Evolutionary conservation across 169 alveolate genomes (phyloP), one percentile per base, ranked within the genome.

Genomic region (Plasmodium knowlesi): DNA sequence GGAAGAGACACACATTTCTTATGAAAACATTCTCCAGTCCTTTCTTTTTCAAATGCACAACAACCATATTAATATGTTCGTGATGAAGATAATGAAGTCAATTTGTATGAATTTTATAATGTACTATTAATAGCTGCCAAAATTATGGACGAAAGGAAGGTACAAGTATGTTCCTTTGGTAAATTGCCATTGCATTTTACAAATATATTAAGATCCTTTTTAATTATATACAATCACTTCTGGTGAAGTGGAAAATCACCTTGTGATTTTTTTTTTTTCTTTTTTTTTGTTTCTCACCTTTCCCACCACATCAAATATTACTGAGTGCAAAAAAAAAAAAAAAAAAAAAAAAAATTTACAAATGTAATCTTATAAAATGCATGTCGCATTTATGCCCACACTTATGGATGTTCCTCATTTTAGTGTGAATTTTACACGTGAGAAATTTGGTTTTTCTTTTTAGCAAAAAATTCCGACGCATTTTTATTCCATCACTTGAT

Each of bases 131-230:
- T 88, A n/a, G 22, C 70, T 57, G 50, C 32, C 46, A 19, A 39
- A 3, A 78, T 88, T 32, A 22, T 79, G 34, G 71, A 67, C 41
- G 83, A 86, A 22, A 39, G 16, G 19, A 37, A 76, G 32, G 85
- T 92, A 71, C 72, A 91, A 82, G n/a, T 90, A 28, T 80, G 92
- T 71, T 41, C 92, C n/a, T 28, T 2, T 25, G 95, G 81, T 81
- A 32, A 90, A 22, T 46, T 90, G 53, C 95, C 95, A n/a, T 1
- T 81, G 25, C 74, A 90, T 41, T 72, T 90, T 72, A 81, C 91
- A 5, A 92, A 90, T 71, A 81, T 90, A 81, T 80, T 90, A 90
- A 80, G 92, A 37, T 92, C 95, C 57, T 90, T 90, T 90, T 70
- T 90, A 50, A 82, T 90, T 81, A 81, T 81, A n/a, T 70, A 81